Conservation (phyloP, 495 filamentous ascomycete genomes). For the Penicillium antarcticum region DNA sequence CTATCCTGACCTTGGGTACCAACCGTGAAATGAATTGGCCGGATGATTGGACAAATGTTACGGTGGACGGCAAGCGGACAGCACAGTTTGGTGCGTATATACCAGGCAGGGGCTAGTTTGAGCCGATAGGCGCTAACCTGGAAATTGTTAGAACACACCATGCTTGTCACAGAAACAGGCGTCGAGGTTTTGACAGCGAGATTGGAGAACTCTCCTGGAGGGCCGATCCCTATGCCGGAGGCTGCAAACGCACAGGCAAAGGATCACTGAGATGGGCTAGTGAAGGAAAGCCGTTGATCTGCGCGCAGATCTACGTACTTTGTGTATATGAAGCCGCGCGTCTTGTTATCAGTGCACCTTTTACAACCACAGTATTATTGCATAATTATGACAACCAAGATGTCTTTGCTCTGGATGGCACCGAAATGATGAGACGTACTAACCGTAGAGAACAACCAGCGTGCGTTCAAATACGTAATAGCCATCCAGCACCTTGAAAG, state of each 20-base stretch:
- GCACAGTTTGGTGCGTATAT: conserved; percentile 57
- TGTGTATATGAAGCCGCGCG: no score
- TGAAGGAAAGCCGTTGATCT: neutral
- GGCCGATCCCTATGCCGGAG: conserved; percentile 61
- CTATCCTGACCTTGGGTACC: conserved; percentile 65
- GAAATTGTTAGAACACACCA: conserved; percentile 63
- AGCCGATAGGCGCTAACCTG: neutral
- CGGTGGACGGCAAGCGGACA: conserved; percentile 64
- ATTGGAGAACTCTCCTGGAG: conserved; percentile 69
- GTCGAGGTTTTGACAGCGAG: conserved; percentile 86
- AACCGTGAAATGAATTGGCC: conserved; percentile 68
- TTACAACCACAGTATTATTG: no score
- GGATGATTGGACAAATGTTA: conserved; percentile 70
- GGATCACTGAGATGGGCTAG: no score
- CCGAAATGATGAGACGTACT: neutral
- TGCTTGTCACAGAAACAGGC: conserved; percentile 80
- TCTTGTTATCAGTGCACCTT: no score
- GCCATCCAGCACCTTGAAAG: neutral
- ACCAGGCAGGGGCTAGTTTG: neutral
- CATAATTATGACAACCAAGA: no score
- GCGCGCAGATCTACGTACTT: no score
- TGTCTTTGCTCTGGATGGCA: neutral
- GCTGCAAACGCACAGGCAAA: neutral
- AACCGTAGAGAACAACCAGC: neutral
- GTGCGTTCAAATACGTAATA: neutral